Evolutionary conservation across 371 early-diverging fungal species (phyloP).

Genomic region (Circinella umbellata): DNA sequence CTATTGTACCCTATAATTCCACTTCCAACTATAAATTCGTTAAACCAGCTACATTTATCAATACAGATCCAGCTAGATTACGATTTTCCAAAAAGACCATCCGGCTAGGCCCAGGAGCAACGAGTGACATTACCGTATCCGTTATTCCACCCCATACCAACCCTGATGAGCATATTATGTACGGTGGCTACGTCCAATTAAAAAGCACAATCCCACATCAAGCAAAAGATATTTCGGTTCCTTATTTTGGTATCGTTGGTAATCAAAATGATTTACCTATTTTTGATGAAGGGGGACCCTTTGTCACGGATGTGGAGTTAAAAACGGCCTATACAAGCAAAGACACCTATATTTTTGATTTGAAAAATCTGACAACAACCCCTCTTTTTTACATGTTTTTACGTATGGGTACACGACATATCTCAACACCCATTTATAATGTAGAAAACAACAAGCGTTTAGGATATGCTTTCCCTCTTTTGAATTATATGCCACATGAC

Average conservation of each 20-base stretch:
- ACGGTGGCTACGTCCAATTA: conserved; percentile 46
- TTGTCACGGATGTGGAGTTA: conserved; percentile 7
- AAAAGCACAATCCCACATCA: background rate
- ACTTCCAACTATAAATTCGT: background rate
- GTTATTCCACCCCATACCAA: conserved; percentile 1
- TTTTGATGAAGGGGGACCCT: conserved; percentile 26
- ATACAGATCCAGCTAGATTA: conserved; percentile 28
- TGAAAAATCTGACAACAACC: background rate
- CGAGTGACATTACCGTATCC: conserved; percentile 9
- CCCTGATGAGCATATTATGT: conserved; percentile 30
- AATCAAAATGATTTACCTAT: conserved; percentile 50
- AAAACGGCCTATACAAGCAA: background rate
- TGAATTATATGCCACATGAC: background rate
- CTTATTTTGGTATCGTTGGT: conserved; percentile 64
- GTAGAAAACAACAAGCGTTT: background rate
- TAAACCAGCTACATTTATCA: background rate
- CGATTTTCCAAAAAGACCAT: conserved; percentile 30
- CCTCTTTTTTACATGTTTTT: background rate
- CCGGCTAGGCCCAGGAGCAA: conserved; percentile 39
- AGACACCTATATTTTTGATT: conserved; percentile 10
- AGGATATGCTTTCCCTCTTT: background rate
- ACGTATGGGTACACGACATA: background rate
- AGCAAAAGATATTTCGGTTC: conserved; percentile 35
- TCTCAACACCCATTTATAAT: background rate
- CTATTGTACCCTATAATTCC: conserved; percentile 2